Conservation (phyloP, 208 protist species). For the Leishmania braziliensis region DNA sequence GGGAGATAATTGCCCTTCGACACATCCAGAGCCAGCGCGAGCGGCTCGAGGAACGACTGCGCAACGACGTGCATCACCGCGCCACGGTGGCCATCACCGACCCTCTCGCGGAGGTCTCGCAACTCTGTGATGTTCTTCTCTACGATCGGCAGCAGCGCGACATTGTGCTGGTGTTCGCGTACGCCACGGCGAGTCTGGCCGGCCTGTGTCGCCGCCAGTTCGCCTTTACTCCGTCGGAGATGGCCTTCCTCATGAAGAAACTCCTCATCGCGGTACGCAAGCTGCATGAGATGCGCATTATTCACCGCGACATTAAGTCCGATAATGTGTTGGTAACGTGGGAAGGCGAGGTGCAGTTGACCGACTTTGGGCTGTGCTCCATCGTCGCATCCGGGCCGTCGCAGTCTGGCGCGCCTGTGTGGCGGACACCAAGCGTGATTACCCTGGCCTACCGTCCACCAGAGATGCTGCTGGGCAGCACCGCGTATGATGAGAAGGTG, state of each 20-base stretch:
- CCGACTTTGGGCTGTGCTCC: slow-evolving; percentile 87
- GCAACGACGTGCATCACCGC: slow-evolving; percentile 9
- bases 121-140: slow-evolving; percentile 81
- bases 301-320: slow-evolving; percentile 92
- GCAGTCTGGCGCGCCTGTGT: slow-evolving; percentile 22
- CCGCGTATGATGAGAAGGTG: slow-evolving; percentile 85
- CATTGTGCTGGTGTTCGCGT: slow-evolving; percentile 84
- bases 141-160: slow-evolving; percentile 53
- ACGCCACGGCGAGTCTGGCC: slow-evolving; percentile 69
- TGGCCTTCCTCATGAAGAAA: slow-evolving; percentile 84
- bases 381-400: slow-evolving; percentile 34
- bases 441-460: slow-evolving; percentile 96
- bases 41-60: slow-evolving; percentile 27
- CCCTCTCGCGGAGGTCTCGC: slow-evolving; percentile 68
- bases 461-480: slow-evolving; percentile 94
- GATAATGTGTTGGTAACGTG: slow-evolving; percentile 83
- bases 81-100: slow-evolving; percentile 13
- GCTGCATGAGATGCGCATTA: slow-evolving; percentile 87
- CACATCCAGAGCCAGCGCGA: slow-evolving; percentile 70
- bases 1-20: slow-evolving; percentile 83
- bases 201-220: slow-evolving; percentile 68
- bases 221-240: slow-evolving; percentile 53
- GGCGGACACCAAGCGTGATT: slow-evolving; percentile 91
- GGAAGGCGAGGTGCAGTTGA: slow-evolving; percentile 71
- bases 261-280: slow-evolving; percentile 59